phyloP scores from a whole-genome alignment of 2,329 filamentous ascomycete genomes.

The Periconia digitata region DNA sequence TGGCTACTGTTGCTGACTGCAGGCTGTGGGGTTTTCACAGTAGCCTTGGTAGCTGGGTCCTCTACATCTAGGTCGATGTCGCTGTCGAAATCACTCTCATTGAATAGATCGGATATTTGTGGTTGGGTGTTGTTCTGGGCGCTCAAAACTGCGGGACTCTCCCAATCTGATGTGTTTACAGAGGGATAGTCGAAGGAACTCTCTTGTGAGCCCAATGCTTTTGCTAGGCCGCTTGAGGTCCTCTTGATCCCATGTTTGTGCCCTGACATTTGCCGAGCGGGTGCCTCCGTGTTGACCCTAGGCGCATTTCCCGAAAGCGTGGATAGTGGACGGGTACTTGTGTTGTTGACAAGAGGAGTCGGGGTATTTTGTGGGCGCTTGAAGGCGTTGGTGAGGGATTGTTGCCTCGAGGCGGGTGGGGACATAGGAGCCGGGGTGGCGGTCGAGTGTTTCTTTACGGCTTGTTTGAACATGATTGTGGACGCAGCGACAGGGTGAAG shows the following conservation, averaged over 20 bases:
- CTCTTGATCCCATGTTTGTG: slow-evolving; percentile 45
- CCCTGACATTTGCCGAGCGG: slow-evolving; percentile 11
- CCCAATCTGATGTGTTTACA: slow-evolving; percentile 25
- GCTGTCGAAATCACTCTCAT: slow-evolving; percentile 84
- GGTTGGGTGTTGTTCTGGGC: slow-evolving; percentile 12
- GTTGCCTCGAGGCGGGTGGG: slow-evolving; percentile 27
- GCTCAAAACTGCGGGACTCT: slow-evolving; percentile 15
- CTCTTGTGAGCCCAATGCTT: slow-evolving; percentile 43
- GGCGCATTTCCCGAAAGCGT: slow-evolving; percentile 35
- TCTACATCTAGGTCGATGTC: slow-evolving; percentile 75
- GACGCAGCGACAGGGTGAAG: slow-evolving; percentile 2
- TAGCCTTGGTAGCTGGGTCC: slow-evolving; percentile 55
- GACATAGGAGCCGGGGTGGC: slow-evolving; percentile 28
- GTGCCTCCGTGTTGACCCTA: slow-evolving; percentile 22
- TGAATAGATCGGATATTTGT: slow-evolving; percentile 51
- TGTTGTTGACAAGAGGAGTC: slow-evolving; percentile 17
- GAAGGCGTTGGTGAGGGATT: slow-evolving; percentile 42
- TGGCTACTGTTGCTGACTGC: slow-evolving; percentile 54
- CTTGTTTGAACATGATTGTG: slow-evolving; percentile 43
- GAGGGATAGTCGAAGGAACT: slow-evolving; percentile 32
- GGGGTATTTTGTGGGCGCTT: slow-evolving; percentile 33
- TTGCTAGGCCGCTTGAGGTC: slow-evolving; percentile 50
- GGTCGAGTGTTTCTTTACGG: slow-evolving; percentile 43
- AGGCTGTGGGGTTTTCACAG: slow-evolving; percentile 26
- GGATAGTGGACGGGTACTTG: slow-evolving; percentile 33